Base-by-base conservation (phyloP, 106 monocot species). In the Xerophyta viscosa region DNA sequence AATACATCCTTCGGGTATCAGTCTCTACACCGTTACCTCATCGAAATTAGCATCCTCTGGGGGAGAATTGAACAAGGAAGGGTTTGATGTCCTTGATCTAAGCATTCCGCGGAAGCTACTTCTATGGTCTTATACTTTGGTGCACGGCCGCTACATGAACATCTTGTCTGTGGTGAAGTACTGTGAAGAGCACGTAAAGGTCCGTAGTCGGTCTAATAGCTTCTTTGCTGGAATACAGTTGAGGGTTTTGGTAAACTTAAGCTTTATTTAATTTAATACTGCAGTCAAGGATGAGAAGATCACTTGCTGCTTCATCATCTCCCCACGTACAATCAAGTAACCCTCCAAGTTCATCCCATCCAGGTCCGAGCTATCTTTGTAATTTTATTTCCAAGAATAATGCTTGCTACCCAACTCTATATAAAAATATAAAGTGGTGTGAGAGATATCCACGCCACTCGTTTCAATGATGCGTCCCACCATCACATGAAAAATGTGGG, bases 41-140 rank as follows among this genome's bases (percentile, higher is more conserved):
- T 70, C 78, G 27, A 64, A 74, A 21, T 13, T 53, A 24, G 26
- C 68, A 36, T 52, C 20, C 17, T 70, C 70, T 68, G 81, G 74
- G 7, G 23, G 47, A 10, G 67, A 54, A 42, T 39, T 52, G 26
- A 68, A 56, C 1, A 69, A 66, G 25, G 71, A 68, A 24, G 78
- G 66, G 13, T 41, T 73, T 50, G 80, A 73, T 14, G 46, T 50
- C 25, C 71, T 94, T 23, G 98, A 98, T 62, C 48, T 98, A 11
- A 98, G 88, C 24, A 70, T 98, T 36, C 98, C 90, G n/a, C 89
- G 98, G 48, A 98, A 98, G 71, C 78, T 98, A 24, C 98, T 98
- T 29, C 57, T 98, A 44, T 98, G 98, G 98, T 75, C 79, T 0
- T 86, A 90, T 57, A 79, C 74, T 31, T 65, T 98, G 41, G 72